Percentiles rank a stretch among this genome's conserved stretches.
Conservation (phyloP, 306 rosid species). For the Vigna reflexopilosa region DNA sequence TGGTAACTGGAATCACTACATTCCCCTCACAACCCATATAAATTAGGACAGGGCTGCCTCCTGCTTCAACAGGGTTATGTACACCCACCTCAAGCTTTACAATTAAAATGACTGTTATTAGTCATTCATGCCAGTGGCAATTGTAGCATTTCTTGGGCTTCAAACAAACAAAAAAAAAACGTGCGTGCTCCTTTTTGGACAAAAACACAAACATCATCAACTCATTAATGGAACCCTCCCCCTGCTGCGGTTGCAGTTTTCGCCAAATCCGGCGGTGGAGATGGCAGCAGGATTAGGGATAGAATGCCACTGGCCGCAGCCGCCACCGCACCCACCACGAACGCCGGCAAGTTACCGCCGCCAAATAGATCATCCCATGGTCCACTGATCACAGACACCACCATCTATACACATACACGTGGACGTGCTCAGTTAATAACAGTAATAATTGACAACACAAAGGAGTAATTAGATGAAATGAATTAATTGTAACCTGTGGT, state of each 20-base stretch:
- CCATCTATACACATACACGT: slow-evolving; percentile 49
- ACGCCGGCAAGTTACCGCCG: slow-evolving; percentile 90
- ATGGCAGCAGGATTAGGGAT: slow-evolving; percentile 71
- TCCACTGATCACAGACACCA: slow-evolving; percentile 77
- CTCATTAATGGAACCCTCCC: slow-evolving; percentile 54
- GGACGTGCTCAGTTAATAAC: neutral
- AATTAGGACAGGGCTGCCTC: slow-evolving; percentile 47
- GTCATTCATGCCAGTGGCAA: slow-evolving; percentile 53
- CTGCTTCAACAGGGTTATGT: slow-evolving; percentile 42
- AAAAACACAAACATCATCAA: neutral
- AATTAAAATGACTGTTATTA: slow-evolving; percentile 49
- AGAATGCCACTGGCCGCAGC: slow-evolving; percentile 65
- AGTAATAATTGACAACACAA: neutral
- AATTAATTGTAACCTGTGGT: slow-evolving; percentile 65
- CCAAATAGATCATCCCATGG: slow-evolving; percentile 78
- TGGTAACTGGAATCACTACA: slow-evolving; percentile 37
- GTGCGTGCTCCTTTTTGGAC: slow-evolving; percentile 22
- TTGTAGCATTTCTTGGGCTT: slow-evolving; percentile 48
- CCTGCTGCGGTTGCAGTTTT: slow-evolving; percentile 38
- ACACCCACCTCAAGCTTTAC: slow-evolving; percentile 56
- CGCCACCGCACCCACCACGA: slow-evolving; percentile 74
- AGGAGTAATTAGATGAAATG: neutral
- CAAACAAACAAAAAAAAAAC: slow-evolving; percentile 31
- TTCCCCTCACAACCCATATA: slow-evolving; percentile 43
- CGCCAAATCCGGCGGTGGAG: slow-evolving; percentile 65